These are phyloP conservation scores for Colletotrichum graminicola DNA, from an alignment of 2,329 filamentous ascomycete species.

Conservation along the genomic window DNA sequence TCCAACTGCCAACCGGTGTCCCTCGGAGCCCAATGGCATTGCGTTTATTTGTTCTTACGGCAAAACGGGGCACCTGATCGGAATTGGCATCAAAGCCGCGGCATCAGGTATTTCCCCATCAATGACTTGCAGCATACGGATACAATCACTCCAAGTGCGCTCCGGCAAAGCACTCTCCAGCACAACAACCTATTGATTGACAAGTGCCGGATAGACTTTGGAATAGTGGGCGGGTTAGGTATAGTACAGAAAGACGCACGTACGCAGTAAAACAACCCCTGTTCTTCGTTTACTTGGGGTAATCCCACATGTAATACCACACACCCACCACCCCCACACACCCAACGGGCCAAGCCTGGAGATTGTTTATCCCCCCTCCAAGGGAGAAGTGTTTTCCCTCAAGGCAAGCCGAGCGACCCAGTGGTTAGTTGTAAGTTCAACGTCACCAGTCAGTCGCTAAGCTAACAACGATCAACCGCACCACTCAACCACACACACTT, in stretches of 20 bases:
- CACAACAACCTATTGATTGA: slow-evolving; percentile 17
- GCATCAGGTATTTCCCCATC: slow-evolving; percentile 31
- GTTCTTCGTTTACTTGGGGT: not conserved
- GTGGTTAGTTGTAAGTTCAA: not conserved
- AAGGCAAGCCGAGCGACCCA: not conserved
- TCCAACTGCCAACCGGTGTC: not conserved
- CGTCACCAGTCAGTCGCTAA: slow-evolving; percentile 30
- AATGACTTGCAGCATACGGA: slow-evolving; percentile 10
- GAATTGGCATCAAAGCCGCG: slow-evolving; percentile 11
- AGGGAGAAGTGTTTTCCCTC: slow-evolving; percentile 35
- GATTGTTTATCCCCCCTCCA: slow-evolving; percentile 34
- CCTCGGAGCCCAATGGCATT: slow-evolving; percentile 16
- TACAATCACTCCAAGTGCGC: not conserved
- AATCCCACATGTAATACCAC: slow-evolving; percentile 8
- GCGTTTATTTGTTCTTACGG: slow-evolving; percentile 35
- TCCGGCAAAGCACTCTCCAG: slow-evolving; percentile 42
- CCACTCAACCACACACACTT: slow-evolving; percentile 9
- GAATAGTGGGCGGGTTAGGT: slow-evolving; percentile 20
- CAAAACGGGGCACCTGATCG: slow-evolving; percentile 26
- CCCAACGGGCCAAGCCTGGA: slow-evolving; percentile 16
- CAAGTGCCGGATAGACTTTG: slow-evolving; percentile 28
- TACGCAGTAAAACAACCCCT: not conserved
- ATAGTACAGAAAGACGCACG: too few relatives aligned
- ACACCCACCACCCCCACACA: not conserved
- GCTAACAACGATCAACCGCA: slow-evolving; percentile 16